These are phyloP conservation scores for Russula vinacea DNA, from an alignment of 768 basidiomycete genomes.

Conservation along the genomic window DNA sequence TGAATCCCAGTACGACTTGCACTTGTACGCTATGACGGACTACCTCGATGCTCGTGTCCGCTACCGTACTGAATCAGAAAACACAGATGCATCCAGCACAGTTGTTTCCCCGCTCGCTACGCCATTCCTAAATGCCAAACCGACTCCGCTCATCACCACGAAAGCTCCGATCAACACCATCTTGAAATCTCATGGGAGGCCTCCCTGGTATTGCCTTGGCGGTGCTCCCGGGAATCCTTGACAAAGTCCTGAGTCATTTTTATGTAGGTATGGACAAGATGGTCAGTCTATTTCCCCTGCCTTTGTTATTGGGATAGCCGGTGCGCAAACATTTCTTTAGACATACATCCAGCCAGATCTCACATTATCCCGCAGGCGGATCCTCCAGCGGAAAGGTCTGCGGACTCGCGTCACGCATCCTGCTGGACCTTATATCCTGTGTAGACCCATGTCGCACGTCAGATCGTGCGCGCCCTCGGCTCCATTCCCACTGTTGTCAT, in stretches of 20 bases:
- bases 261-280: conserved; percentile 70
- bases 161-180: conserved; percentile 65
- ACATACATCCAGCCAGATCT: not conserved
- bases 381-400: conserved; percentile 83
- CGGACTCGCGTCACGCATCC: not conserved
- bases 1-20: not conserved
- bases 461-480: conserved; percentile 77
- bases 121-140: conserved; percentile 15
- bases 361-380: conserved; percentile 45
- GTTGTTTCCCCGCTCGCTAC: conserved; percentile 21
- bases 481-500: conserved; percentile 87
- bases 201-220: conserved; percentile 61
- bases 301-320: conserved; percentile 82
- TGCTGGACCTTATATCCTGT: conserved; percentile 13
- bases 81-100: conserved; percentile 14
- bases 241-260: conserved; percentile 21
- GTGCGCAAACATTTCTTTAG: conserved; percentile 37
- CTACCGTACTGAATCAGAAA: conserved; percentile 9
- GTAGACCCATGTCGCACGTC: conserved; percentile 81
- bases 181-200: conserved; percentile 78
- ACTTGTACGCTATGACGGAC: conserved; percentile 12
- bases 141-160: conserved; percentile 14
- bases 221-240: conserved; percentile 7
- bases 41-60: conserved; percentile 18
- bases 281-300: conserved; percentile 68